These are phyloP conservation scores for Trichoderma aggressivum DNA, from an alignment of 2,329 filamentous ascomycete species.

Conservation along the genomic window DNA sequence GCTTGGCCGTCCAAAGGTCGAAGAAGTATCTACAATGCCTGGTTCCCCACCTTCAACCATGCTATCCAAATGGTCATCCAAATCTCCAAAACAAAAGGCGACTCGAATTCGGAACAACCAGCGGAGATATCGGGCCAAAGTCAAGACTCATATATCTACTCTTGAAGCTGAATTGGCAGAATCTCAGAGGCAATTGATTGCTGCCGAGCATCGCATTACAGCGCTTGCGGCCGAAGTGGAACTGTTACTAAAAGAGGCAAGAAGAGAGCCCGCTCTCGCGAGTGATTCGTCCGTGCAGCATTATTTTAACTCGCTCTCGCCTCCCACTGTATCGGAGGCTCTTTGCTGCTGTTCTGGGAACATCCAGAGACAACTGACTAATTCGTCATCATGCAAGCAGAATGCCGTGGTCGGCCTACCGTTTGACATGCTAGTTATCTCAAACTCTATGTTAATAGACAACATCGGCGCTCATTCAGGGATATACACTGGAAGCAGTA, in stretches of 20 bases:
- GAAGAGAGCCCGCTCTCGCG: neutral
- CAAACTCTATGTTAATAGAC: neutral
- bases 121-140: constrained; percentile 46
- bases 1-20: neutral
- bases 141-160: constrained; percentile 37
- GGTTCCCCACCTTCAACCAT: neutral
- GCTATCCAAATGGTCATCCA: constrained; percentile 5
- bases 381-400: neutral
- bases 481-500: neutral
- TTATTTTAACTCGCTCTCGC: no score
- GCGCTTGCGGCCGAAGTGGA: neutral
- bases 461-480: neutral
- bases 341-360: neutral
- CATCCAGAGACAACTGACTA: neutral
- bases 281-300: neutral
- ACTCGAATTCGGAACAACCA: constrained; percentile 49
- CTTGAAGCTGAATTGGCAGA: constrained; percentile 21
- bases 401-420: neutral
- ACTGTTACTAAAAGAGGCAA: neutral
- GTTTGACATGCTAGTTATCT: neutral
- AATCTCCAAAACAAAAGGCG: constrained; percentile 31
- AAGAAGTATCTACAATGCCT: neutral
- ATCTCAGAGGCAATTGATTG: neutral
- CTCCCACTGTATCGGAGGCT: no score
- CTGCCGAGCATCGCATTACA: neutral